phyloP scores from a whole-genome alignment of 768 basidiomycete genomes.

The Pleurotus ostreatus region DNA sequence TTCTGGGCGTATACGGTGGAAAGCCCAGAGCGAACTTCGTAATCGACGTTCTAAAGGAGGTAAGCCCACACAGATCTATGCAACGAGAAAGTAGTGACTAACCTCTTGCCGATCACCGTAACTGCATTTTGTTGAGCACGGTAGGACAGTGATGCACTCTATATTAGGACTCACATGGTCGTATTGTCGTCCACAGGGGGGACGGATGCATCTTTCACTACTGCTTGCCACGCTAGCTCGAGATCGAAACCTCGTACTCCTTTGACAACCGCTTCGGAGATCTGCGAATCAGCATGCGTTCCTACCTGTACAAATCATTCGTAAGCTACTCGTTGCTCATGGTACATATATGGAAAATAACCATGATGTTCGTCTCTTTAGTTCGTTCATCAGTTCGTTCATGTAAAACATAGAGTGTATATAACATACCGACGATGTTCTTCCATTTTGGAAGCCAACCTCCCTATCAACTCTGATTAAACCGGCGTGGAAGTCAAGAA shows the following conservation, averaged over 20 bases:
- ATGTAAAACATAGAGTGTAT: too few relatives aligned
- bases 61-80: background rate
- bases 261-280: constrained; percentile 70
- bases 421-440: constrained; percentile 57
- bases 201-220: constrained; percentile 68
- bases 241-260: constrained; percentile 60
- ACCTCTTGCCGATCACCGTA: constrained; percentile 76
- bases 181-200: constrained; percentile 54
- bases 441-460: constrained; percentile 94
- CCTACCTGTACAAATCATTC: constrained; percentile 44
- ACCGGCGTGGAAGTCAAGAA: constrained; percentile 10
- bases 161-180: constrained; percentile 35
- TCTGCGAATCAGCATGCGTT: constrained; percentile 76
- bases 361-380: constrained; percentile 82
- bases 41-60: constrained; percentile 54
- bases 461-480: constrained; percentile 38
- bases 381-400: background rate
- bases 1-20: constrained; percentile 60
- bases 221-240: constrained; percentile 67
- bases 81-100: constrained; percentile 7
- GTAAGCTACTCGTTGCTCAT: background rate
- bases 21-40: constrained; percentile 78
- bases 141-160: background rate
- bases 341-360: constrained; percentile 15
- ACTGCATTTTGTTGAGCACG: constrained; percentile 22